Percentiles rank a stretch among this genome's conserved stretches.
phyloP scores from a whole-genome alignment of 306 rosid species.

The Vicia faba region DNA sequence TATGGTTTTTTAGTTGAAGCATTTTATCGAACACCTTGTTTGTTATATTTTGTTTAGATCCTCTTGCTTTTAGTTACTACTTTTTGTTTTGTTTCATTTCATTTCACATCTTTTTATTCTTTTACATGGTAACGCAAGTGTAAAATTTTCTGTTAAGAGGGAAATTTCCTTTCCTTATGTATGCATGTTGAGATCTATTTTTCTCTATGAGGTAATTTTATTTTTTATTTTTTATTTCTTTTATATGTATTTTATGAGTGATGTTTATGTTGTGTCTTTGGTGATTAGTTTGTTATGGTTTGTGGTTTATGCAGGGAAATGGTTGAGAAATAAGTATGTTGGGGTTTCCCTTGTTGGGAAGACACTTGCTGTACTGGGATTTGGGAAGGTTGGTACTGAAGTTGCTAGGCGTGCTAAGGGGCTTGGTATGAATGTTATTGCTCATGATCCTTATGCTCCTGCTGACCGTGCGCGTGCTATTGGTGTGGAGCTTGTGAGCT shows the following conservation, averaged over 20 bases:
- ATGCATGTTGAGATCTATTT: slow-evolving; percentile 29
- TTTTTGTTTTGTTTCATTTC: slow-evolving; percentile 25
- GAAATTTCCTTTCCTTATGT: slow-evolving; percentile 3
- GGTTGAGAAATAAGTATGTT: slow-evolving; percentile 90
- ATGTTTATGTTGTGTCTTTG: background rate
- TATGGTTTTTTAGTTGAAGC: slow-evolving; percentile 40
- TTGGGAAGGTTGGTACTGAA: slow-evolving; percentile 97
- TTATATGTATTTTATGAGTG: background rate
- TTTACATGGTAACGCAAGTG: background rate
- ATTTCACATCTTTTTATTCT: background rate
- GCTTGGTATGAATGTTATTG: slow-evolving; percentile 94
- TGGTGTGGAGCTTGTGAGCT: slow-evolving; percentile 95
- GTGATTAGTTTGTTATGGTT: slow-evolving; percentile 9
- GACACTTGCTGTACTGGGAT: slow-evolving; percentile 95
- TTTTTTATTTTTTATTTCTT: background rate
- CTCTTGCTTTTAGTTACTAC: background rate
- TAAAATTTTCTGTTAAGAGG: background rate
- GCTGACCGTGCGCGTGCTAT: slow-evolving; percentile 97
- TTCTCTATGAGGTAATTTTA: background rate
- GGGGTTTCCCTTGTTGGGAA: slow-evolving; percentile 98
- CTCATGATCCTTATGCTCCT: slow-evolving; percentile 96
- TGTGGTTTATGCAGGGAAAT: slow-evolving; percentile 63
- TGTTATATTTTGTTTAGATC: background rate
- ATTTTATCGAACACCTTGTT: slow-evolving; percentile 35
- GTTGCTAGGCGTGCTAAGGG: slow-evolving; percentile 99